These are phyloP conservation scores for Mucor racemosus DNA, from an alignment of 371 early-diverging fungal genomes.

Conservation along the genomic window DNA sequence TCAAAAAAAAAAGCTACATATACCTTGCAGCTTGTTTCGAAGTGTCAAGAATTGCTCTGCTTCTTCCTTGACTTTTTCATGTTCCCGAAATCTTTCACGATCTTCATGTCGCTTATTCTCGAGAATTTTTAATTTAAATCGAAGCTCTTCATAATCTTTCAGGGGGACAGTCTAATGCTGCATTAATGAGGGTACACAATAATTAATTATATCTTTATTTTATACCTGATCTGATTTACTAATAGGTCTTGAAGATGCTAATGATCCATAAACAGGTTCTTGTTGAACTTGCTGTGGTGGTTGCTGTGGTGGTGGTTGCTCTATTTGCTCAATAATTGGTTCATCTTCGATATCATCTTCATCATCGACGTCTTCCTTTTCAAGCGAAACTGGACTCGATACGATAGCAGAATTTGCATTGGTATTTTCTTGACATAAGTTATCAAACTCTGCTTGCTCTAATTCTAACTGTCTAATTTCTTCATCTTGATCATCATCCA, in stretches of 20 bases:
- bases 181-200: conserved; percentile 6
- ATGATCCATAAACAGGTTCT: conserved; percentile 32
- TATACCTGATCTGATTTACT: conserved; percentile 50
- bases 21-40: conserved; percentile 70
- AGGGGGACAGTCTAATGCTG: conserved; percentile 41
- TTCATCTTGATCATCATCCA: conserved; percentile 14
- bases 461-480: conserved; percentile 7
- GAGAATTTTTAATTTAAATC: conserved; percentile 74
- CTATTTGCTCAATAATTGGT: conserved; percentile 10
- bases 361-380: conserved; percentile 20
- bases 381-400: conserved; percentile 24
- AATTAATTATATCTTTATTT: neutral
- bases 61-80: conserved; percentile 77
- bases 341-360: conserved; percentile 15
- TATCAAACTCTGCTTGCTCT: conserved; percentile 24
- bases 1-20: neutral
- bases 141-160: conserved; percentile 83
- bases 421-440: conserved; percentile 23
- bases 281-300: neutral
- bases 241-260: conserved; percentile 39
- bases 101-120: conserved; percentile 87
- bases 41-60: conserved; percentile 73
- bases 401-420: conserved; percentile 18
- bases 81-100: conserved; percentile 71
- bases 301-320: neutral